Evolutionary conservation across 176 grass and related monocot genomes (phyloP).

Genomic region (Triticum urartu): DNA sequence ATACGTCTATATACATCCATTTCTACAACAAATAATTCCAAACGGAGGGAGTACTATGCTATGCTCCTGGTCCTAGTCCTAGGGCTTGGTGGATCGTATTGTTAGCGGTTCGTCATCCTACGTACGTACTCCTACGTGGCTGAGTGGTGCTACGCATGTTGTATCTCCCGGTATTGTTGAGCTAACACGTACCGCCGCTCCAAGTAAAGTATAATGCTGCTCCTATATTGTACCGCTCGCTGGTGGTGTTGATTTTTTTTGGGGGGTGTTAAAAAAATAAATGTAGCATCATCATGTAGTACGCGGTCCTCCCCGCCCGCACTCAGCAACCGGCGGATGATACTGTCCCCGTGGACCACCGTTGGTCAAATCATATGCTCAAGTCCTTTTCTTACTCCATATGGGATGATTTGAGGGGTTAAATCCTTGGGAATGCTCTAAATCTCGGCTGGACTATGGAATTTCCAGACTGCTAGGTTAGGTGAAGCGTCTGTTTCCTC

Average conservation of each 20-base stretch:
- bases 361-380: neutral
- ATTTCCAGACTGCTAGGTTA: no score
- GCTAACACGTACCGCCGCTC: neutral
- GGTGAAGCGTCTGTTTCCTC: no score
- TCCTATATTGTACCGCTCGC: neutral
- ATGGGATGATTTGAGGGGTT: neutral
- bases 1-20: no score
- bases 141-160: conserved; percentile 20
- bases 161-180: neutral
- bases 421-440: neutral
- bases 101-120: no score
- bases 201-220: neutral
- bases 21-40: no score
- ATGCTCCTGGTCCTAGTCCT: no score
- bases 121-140: no score
- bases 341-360: conserved; percentile 37
- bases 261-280: neutral
- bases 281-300: neutral
- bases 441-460: neutral
- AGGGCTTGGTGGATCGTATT: no score
- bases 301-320: neutral
- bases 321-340: conserved; percentile 11
- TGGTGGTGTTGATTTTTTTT: neutral
- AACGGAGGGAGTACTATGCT: no score
- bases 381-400: neutral